Conservation (phyloP, 306 rosid species). For the Rosa rugosa region DNA sequence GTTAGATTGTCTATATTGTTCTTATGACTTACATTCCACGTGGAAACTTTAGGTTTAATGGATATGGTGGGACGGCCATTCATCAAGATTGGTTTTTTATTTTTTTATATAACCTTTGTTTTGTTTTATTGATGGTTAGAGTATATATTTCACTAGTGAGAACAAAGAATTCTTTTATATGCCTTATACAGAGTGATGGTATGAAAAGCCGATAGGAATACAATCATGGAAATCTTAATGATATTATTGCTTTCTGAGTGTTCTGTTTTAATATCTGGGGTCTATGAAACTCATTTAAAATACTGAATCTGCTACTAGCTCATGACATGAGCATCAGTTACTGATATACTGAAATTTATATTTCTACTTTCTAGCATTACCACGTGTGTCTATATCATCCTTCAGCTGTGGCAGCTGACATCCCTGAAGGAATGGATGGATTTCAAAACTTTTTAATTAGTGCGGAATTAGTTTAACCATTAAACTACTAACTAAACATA, state of each 20-base stretch:
- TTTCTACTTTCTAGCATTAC: slow-evolving; percentile 48
- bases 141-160: background rate
- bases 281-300: background rate
- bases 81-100: background rate
- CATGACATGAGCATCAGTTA: background rate
- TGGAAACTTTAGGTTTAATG: background rate
- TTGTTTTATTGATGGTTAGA: background rate
- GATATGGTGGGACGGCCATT: background rate
- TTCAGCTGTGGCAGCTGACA: slow-evolving; percentile 62
- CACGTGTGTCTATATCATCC: slow-evolving; percentile 54
- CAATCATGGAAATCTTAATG: background rate
- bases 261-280: background rate
- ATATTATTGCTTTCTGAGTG: background rate
- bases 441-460: too few species aligned
- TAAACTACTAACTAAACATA: too few species aligned
- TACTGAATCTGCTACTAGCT: background rate
- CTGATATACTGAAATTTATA: background rate
- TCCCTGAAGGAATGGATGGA: too few species aligned
- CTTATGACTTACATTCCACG: background rate
- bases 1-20: background rate
- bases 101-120: background rate
- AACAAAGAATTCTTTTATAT: background rate
- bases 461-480: too few species aligned
- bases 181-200: background rate
- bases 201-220: background rate